A percentile compares a stretch with the other conserved stretches of the same genome.
These are phyloP conservation scores for Novymonas esmeraldas DNA, from an alignment of 208 protist genomes.

Conservation along the genomic window DNA sequence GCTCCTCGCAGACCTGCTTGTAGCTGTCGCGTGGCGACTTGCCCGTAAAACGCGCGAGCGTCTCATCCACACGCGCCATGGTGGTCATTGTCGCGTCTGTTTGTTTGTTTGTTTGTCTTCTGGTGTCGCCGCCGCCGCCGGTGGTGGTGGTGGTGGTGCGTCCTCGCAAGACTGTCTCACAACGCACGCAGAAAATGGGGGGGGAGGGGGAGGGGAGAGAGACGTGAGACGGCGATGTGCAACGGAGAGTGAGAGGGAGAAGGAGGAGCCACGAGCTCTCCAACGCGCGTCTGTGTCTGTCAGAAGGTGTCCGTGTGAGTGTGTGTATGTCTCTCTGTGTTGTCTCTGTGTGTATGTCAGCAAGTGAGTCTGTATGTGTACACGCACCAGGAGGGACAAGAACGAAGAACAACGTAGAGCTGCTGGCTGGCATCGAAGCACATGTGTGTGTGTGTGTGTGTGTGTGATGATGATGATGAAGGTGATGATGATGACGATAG, in stretches of 20 bases:
- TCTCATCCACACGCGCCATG: conserved; percentile 67
- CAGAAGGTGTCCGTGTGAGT: neutral
- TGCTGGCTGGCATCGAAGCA: too few relatives aligned
- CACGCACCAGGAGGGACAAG: too few relatives aligned
- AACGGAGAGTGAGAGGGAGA: neutral
- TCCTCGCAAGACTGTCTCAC: too few relatives aligned
- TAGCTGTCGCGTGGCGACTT: conserved; percentile 82
- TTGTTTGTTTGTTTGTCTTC: neutral
- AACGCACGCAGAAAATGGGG: neutral
- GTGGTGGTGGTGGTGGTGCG: neutral
- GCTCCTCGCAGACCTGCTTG: conserved; percentile 77
- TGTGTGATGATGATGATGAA: neutral
- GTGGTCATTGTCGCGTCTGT: conserved; percentile 62
- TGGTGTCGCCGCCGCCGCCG: neutral
- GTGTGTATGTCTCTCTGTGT: too few relatives aligned
- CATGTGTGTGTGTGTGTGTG: neutral
- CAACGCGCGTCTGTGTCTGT: neutral
- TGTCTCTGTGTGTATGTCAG: too few relatives aligned
- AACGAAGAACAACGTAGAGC: too few relatives aligned
- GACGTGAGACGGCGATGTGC: too few relatives aligned
- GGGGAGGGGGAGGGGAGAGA: neutral
- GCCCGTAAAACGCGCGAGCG: conserved; percentile 70
- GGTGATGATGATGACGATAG: neutral
- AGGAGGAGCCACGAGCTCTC: neutral
- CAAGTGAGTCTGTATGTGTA: too few relatives aligned